Percentiles rank a stretch among this genome's conserved stretches.
Evolutionary conservation across 2,329 filamentous ascomycete genomes (phyloP).

Genomic region (Pseudogymnoascus sp.): DNA sequence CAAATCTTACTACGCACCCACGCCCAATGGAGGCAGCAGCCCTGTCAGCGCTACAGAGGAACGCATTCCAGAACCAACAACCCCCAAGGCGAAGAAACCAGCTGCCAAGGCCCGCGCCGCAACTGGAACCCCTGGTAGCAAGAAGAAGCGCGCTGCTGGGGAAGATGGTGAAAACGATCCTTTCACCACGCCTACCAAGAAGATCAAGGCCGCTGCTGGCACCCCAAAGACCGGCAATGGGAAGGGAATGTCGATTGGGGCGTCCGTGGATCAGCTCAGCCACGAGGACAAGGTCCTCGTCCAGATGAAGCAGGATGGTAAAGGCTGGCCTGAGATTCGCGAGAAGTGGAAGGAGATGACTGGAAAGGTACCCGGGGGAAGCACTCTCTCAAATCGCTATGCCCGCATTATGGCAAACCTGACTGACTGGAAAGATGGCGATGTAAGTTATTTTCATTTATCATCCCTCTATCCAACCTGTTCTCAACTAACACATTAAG

Average conservation of each 20-base stretch:
- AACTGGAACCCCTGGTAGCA: neutral
- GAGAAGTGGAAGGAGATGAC: neutral
- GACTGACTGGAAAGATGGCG: neutral
- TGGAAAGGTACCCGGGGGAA: neutral
- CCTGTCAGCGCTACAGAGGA: neutral
- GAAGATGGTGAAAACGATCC: neutral
- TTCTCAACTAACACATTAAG: neutral
- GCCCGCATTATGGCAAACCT: neutral
- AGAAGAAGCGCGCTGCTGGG: neutral
- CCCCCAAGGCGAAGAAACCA: neutral
- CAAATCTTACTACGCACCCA: neutral
- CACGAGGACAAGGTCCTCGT: neutral
- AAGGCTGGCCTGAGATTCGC: neutral
- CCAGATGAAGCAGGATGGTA: neutral
- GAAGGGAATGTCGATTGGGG: neutral
- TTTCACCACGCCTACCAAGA: neutral
- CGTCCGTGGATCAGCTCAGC: neutral
- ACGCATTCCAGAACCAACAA: neutral
- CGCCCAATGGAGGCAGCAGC: neutral
- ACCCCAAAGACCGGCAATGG: neutral
- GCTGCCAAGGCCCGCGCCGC: neutral
- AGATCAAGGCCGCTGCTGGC: neutral
- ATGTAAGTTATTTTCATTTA: neutral
- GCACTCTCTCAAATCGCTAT: neutral
- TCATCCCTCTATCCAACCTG: neutral